These are phyloP conservation scores for Selaginella moellendorffii DNA, from an alignment of 75 land plant species.

Conservation along the genomic window DNA sequence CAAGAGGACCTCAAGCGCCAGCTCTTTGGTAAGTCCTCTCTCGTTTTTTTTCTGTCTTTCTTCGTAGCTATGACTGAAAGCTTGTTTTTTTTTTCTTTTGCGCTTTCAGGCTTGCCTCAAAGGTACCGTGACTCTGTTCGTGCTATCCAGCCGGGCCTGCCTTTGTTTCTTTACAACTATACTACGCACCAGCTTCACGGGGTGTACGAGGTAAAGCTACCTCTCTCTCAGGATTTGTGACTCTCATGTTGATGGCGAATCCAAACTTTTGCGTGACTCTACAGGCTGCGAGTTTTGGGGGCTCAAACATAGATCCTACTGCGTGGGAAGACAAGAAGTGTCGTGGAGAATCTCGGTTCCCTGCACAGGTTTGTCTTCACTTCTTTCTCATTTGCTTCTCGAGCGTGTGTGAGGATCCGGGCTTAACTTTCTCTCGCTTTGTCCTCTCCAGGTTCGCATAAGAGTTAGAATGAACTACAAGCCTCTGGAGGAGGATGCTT, in stretches of 20 bases:
- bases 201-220: slow-evolving; percentile 64
- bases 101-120: slow-evolving; percentile 68
- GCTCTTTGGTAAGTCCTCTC: slow-evolving; percentile 60
- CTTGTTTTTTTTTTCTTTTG: not conserved
- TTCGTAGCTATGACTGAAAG: slow-evolving; percentile 5
- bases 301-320: slow-evolving; percentile 78
- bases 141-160: slow-evolving; percentile 90
- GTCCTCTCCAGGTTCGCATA: slow-evolving; percentile 52
- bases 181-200: slow-evolving; percentile 96
- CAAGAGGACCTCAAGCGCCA: slow-evolving; percentile 92
- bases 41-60: not conserved
- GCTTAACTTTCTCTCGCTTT: not conserved
- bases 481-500: slow-evolving; percentile 83
- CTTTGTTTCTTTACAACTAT: slow-evolving; percentile 85
- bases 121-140: slow-evolving; percentile 92
- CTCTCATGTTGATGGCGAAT: not conserved
- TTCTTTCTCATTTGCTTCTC: not conserved
- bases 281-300: slow-evolving; percentile 81
- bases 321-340: slow-evolving; percentile 88
- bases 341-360: slow-evolving; percentile 78
- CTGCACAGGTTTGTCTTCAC: slow-evolving; percentile 51
- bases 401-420: not conserved
- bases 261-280: not conserved
- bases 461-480: slow-evolving; percentile 76
- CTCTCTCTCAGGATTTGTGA: not conserved